A percentile compares a stretch with the other conserved stretches of the same genome.
Evolutionary conservation across 768 basidiomycete genomes (phyloP).

Genomic region (Amanita polypyramis): DNA sequence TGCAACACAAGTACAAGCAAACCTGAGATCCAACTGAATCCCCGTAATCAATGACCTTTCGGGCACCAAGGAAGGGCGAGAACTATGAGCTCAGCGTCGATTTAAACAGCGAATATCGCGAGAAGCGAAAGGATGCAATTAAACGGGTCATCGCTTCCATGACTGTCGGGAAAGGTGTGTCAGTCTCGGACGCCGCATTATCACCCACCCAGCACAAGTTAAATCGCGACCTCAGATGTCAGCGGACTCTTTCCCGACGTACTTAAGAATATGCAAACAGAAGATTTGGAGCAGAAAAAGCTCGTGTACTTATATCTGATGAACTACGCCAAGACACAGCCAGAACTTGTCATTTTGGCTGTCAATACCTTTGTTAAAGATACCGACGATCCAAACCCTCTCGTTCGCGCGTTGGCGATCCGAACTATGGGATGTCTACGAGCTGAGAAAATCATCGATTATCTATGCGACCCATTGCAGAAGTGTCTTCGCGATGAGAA

Average conservation of each 20-base stretch:
- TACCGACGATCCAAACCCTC: slow-evolving; percentile 92
- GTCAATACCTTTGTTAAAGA: slow-evolving; percentile 99
- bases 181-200: not conserved
- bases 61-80: slow-evolving; percentile 71
- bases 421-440: slow-evolving; percentile 96
- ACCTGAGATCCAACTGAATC: not conserved
- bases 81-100: slow-evolving; percentile 96
- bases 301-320: slow-evolving; percentile 98
- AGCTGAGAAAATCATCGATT: slow-evolving; percentile 98
- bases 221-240: slow-evolving; percentile 43
- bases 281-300: slow-evolving; percentile 99
- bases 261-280: slow-evolving; percentile 99
- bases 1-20: slow-evolving; percentile 7
- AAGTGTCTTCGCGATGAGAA: slow-evolving; percentile 92
- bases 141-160: slow-evolving; percentile 96
- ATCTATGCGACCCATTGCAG: slow-evolving; percentile 90
- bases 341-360: slow-evolving; percentile 96
- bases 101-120: slow-evolving; percentile 93
- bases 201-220: not conserved
- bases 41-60: slow-evolving; percentile 34
- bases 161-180: slow-evolving; percentile 94
- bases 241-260: slow-evolving; percentile 96
- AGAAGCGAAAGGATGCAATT: slow-evolving; percentile 97
- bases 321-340: slow-evolving; percentile 99
- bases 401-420: slow-evolving; percentile 92